phyloP scores from a whole-genome alignment of 768 basidiomycete species.

The Podaxis carcinomalis region DNA sequence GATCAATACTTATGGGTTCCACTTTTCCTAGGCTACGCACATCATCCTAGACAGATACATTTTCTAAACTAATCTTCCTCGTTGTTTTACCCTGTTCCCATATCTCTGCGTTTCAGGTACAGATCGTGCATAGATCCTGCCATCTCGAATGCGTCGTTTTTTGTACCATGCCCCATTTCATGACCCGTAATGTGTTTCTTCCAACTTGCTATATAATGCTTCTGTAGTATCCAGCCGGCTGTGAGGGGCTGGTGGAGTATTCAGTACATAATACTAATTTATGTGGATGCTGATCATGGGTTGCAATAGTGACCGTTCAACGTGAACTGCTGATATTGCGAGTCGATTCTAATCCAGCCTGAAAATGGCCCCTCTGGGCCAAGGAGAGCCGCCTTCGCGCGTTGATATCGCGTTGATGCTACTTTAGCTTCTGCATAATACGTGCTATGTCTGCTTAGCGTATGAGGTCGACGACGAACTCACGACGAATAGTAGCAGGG shows the following conservation, averaged over 20 bases:
- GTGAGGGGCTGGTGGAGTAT: not conserved
- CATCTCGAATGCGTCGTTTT: not conserved
- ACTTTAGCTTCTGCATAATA: conserved; percentile 11
- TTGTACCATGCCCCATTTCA: not conserved
- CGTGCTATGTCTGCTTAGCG: not conserved
- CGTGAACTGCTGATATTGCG: conserved; percentile 48
- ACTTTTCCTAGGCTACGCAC: not conserved
- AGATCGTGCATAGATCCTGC: not conserved
- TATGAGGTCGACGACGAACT: not conserved
- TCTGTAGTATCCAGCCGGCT: not conserved
- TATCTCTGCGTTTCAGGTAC: not conserved
- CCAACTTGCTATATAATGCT: not conserved
- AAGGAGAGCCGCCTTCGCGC: conserved; percentile 44
- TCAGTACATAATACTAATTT: not conserved
- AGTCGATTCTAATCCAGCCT: conserved; percentile 61
- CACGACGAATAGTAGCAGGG: not conserved
- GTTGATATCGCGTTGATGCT: conserved; percentile 31
- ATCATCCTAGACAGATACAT: not conserved
- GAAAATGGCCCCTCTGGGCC: conserved; percentile 44
- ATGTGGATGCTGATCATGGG: not conserved
- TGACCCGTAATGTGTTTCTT: not conserved
- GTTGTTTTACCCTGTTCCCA: not conserved
- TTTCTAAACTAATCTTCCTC: not conserved
- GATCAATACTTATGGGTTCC: not conserved
- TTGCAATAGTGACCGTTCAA: not conserved